These are phyloP conservation scores for Lactifluus echinatus DNA, from an alignment of 768 basidiomycete species.

Conservation along the genomic window DNA sequence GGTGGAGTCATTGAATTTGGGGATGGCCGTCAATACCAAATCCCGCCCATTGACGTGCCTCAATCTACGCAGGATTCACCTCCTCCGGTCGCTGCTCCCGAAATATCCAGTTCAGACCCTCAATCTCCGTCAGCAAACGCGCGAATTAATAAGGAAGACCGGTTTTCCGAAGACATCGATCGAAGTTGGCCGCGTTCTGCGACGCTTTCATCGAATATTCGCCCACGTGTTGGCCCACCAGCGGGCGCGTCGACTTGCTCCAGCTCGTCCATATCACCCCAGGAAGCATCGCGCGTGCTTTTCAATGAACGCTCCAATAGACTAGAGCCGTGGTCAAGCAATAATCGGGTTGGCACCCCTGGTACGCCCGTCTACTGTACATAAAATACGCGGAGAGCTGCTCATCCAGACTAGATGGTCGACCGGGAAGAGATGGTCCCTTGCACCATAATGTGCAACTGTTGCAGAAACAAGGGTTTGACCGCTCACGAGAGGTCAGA, in stretches of 20 bases:
- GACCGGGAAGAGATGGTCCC: slow-evolving; percentile 39
- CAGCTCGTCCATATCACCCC: slow-evolving; percentile 38
- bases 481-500: slow-evolving; percentile 20
- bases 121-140: slow-evolving; percentile 22
- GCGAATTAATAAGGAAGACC: slow-evolving; percentile 75
- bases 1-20: slow-evolving; percentile 91
- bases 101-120: background rate
- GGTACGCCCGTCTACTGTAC: slow-evolving; percentile 20
- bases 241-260: slow-evolving; percentile 30
- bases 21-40: slow-evolving; percentile 87
- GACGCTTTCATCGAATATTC: slow-evolving; percentile 38
- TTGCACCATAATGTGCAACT: slow-evolving; percentile 44
- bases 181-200: slow-evolving; percentile 87
- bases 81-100: background rate
- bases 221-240: slow-evolving; percentile 17
- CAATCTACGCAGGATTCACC: slow-evolving; percentile 19
- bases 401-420: slow-evolving; percentile 32
- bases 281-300: slow-evolving; percentile 62
- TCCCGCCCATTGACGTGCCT: slow-evolving; percentile 41
- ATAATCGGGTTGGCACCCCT: slow-evolving; percentile 36
- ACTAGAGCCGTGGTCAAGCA: slow-evolving; percentile 69
- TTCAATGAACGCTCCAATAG: slow-evolving; percentile 94
- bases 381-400: slow-evolving; percentile 24
- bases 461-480: slow-evolving; percentile 44
- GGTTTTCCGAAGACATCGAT: slow-evolving; percentile 92